phyloP scores from a whole-genome alignment of 1,139 yeast species.

The Nakaseomyces uthaithaninus region DNA sequence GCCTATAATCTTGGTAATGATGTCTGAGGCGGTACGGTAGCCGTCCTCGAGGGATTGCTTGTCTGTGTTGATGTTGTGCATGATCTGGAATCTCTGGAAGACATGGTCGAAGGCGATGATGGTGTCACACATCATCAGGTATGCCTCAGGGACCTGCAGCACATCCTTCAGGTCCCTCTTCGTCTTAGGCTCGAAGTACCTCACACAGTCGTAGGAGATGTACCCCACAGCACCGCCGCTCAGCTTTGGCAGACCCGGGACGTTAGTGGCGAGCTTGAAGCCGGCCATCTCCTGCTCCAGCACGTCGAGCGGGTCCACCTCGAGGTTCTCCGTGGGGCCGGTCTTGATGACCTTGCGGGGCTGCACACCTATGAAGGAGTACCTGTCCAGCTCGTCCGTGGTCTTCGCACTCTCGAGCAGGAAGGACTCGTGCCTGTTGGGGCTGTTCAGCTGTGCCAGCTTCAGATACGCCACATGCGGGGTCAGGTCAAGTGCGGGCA shows the following conservation, averaged over 20 bases:
- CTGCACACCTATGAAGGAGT: slow-evolving; percentile 78
- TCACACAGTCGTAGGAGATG: slow-evolving; percentile 90
- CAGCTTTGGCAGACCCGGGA: slow-evolving; percentile 74
- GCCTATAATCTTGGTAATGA: slow-evolving; percentile 50
- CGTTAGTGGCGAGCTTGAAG: slow-evolving; percentile 54
- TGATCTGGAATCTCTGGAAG: slow-evolving; percentile 82
- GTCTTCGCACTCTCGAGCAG: slow-evolving; percentile 81
- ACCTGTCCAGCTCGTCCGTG: slow-evolving; percentile 84
- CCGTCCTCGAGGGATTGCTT: slow-evolving; percentile 39
- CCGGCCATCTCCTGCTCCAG: slow-evolving; percentile 64
- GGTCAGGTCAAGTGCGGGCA: slow-evolving; percentile 69
- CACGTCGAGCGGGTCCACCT: slow-evolving; percentile 68
- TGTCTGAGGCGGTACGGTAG: slow-evolving; percentile 48
- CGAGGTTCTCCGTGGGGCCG: slow-evolving; percentile 53
- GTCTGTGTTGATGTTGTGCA: slow-evolving; percentile 57
- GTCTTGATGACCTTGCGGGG: slow-evolving; percentile 79
- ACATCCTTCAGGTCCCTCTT: slow-evolving; percentile 65
- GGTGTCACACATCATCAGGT: slow-evolving; percentile 82
- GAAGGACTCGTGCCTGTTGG: slow-evolving; percentile 57
- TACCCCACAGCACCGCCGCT: slow-evolving; percentile 97
- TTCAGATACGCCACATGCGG: slow-evolving; percentile 87
- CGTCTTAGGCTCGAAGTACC: slow-evolving; percentile 91
- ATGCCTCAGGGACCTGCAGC: slow-evolving; percentile 80
- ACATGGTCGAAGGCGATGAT: slow-evolving; percentile 91
- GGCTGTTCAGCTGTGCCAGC: slow-evolving; percentile 62